Evolutionary conservation across 768 basidiomycete genomes (phyloP).

Genomic region (Mycena maculata): DNA sequence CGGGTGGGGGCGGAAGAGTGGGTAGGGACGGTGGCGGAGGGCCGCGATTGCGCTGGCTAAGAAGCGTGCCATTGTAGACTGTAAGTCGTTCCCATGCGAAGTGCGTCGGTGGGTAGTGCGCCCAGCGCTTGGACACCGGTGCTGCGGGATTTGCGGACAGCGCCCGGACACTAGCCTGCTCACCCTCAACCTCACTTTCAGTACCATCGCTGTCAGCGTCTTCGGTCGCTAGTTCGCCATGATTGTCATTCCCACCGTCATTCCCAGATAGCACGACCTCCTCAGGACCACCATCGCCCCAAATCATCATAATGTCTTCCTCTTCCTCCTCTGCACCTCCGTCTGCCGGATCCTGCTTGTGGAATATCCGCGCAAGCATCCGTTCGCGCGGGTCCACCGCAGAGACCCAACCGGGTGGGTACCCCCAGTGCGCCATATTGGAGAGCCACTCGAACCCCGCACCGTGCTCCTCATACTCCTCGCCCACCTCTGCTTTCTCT

Average conservation of each 20-base stretch:
- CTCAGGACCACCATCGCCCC: conserved; percentile 30
- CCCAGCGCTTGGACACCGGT: conserved; percentile 10
- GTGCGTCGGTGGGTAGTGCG: conserved; percentile 28
- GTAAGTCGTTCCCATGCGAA: conserved; percentile 33
- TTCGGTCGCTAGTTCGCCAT: conserved; percentile 28
- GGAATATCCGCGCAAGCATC: conserved; percentile 60
- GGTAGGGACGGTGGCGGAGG: conserved; percentile 32
- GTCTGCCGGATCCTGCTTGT: conserved; percentile 43
- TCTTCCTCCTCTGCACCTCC: conserved; percentile 51
- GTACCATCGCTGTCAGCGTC: neutral
- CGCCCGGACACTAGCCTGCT: neutral
- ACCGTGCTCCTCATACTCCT: conserved; percentile 48
- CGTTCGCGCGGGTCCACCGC: conserved; percentile 63
- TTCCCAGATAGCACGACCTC: conserved; percentile 15
- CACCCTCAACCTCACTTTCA: neutral
- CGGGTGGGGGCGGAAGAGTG: neutral
- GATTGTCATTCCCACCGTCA: neutral
- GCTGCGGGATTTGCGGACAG: neutral
- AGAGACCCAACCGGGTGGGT: conserved; percentile 78
- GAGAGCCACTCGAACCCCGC: conserved; percentile 59
- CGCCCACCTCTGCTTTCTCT: conserved; percentile 57
- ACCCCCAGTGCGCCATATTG: conserved; percentile 79
- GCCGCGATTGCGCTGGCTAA: conserved; percentile 52
- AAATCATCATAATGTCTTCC: conserved; percentile 44
- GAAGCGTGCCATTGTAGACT: conserved; percentile 43